These are phyloP conservation scores for Malassezia nana DNA, from an alignment of 1,284 basidiomycete genomes.

Conservation along the genomic window DNA sequence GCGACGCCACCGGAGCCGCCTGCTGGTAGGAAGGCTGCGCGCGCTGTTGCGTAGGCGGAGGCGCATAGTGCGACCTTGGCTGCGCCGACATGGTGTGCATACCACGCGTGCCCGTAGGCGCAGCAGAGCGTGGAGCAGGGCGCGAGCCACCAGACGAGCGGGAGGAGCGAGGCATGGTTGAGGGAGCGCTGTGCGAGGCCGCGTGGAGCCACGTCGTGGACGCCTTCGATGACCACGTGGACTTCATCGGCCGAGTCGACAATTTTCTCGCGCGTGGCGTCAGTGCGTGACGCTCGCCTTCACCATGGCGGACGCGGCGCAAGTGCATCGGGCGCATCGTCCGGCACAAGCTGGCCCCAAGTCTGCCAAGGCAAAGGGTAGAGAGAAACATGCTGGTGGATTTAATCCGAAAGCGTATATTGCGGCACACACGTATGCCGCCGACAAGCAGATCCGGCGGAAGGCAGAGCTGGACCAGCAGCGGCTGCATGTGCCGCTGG, in stretches of 20 bases:
- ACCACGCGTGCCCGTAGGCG: slow-evolving; percentile 36
- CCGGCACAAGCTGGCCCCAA: slow-evolving; percentile 38
- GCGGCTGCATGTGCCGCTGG: slow-evolving; percentile 85
- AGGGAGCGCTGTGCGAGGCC: not conserved
- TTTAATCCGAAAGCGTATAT: slow-evolving; percentile 98
- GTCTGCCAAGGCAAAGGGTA: slow-evolving; percentile 28
- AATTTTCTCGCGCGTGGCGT: slow-evolving; percentile 6
- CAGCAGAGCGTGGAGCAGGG: slow-evolving; percentile 19
- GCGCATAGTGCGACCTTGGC: slow-evolving; percentile 18
- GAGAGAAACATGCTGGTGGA: slow-evolving; percentile 50
- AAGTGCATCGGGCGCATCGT: slow-evolving; percentile 38
- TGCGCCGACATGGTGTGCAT: slow-evolving; percentile 42
- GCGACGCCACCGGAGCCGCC: slow-evolving; percentile 19
- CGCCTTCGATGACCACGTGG: not conserved
- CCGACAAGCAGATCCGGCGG: slow-evolving; percentile 72
- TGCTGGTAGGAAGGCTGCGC: slow-evolving; percentile 10
- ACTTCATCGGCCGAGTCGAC: slow-evolving; percentile 11
- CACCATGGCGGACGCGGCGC: slow-evolving; percentile 34
- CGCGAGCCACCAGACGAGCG: slow-evolving; percentile 30
- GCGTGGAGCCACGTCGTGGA: not conserved
- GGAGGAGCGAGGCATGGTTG: slow-evolving; percentile 42
- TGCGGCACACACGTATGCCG: slow-evolving; percentile 50
- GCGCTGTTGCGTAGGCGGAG: slow-evolving; percentile 9
- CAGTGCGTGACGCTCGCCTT: slow-evolving; percentile 2
- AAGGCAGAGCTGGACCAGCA: slow-evolving; percentile 91